Conservation (phyloP, 768 basidiomycete genomes). For the Pleurotus platypus region DNA sequence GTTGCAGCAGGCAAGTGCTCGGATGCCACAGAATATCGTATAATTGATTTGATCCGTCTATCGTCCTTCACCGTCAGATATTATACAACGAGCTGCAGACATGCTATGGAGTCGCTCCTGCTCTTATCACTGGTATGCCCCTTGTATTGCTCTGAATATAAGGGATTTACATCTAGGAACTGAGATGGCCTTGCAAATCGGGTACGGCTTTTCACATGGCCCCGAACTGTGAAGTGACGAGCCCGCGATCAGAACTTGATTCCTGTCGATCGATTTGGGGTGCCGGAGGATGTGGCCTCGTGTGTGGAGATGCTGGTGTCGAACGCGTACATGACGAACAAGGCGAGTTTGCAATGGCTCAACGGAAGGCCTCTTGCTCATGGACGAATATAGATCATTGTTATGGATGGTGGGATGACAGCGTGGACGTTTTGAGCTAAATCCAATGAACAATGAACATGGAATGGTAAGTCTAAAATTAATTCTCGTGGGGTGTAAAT, state of each 20-base stretch:
- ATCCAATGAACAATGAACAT: too few relatives aligned
- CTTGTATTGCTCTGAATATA: neutral
- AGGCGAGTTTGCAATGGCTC: constrained; percentile 26
- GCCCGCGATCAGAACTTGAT: constrained; percentile 33
- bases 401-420: neutral
- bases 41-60: too few relatives aligned
- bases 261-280: constrained; percentile 50
- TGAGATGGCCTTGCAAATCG: constrained; percentile 41
- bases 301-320: constrained; percentile 45
- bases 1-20: constrained; percentile 37
- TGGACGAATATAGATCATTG: neutral
- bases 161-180: constrained; percentile 28
- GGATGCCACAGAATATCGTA: too few relatives aligned
- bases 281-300: constrained; percentile 46
- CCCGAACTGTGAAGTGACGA: neutral
- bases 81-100: constrained; percentile 25
- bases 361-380: too few relatives aligned
- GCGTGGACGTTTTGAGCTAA: neutral
- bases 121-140: constrained; percentile 38
- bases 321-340: constrained; percentile 57
- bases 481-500: too few relatives aligned
- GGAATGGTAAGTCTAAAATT: too few relatives aligned
- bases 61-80: too few relatives aligned
- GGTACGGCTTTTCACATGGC: constrained; percentile 15
- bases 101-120: constrained; percentile 51